phyloP scores from a whole-genome alignment of 1,284 basidiomycete genomes.

The Moniliophthora roreri region DNA sequence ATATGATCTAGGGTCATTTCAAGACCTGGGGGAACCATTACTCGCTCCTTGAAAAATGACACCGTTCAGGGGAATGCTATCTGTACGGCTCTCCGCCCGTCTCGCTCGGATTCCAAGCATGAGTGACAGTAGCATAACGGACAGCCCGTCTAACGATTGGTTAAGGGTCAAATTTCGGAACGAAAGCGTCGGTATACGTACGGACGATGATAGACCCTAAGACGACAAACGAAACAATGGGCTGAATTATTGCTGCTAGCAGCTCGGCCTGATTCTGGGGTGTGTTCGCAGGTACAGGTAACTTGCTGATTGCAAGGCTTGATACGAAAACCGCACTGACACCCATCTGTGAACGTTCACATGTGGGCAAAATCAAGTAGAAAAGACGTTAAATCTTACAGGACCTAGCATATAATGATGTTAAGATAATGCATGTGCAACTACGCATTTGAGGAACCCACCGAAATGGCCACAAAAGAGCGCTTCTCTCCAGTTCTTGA shows the following conservation, averaged over 20 bases:
- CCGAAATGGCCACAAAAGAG: conserved; percentile 89
- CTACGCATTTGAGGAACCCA: conserved; percentile 23
- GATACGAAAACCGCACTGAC: conserved; percentile 87
- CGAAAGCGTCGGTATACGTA: conserved; percentile 35
- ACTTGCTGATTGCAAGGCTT: conserved; percentile 67
- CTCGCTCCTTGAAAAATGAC: too few species aligned
- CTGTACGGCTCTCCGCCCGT: too few species aligned
- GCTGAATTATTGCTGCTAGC: conserved; percentile 69
- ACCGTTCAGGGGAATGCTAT: too few species aligned
- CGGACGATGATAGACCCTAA: conserved; percentile 81
- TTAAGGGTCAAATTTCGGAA: too few species aligned
- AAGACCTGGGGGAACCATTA: too few species aligned
- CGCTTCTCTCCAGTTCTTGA: conserved; percentile 76
- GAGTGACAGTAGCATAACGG: background rate
- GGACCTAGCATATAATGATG: conserved; percentile 40
- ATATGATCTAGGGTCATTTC: too few species aligned
- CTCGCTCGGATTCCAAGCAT: background rate
- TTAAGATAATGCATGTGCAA: conserved; percentile 9
- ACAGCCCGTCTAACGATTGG: conserved; percentile 4
- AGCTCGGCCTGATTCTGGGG: conserved; percentile 69
- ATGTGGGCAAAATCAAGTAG: conserved; percentile 4
- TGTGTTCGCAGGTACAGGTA: conserved; percentile 59
- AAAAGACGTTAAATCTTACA: conserved; percentile 34
- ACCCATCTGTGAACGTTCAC: conserved; percentile 70
- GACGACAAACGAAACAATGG: conserved; percentile 84